phyloP scores from a whole-genome alignment of 345 rosid genomes.

The Garcia nutans region DNA sequence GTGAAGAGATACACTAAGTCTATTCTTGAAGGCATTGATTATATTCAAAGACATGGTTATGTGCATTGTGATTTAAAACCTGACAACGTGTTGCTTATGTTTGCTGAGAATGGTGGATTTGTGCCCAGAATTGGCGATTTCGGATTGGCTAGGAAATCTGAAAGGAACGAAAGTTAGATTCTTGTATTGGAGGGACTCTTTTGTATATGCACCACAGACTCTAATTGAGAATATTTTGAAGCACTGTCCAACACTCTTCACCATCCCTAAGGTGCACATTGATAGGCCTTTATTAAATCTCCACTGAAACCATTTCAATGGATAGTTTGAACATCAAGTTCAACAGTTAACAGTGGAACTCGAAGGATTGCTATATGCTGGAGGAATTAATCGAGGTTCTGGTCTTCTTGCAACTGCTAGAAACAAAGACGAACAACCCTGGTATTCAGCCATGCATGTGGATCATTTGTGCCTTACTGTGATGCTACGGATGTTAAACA shows the following conservation, averaged over 20 bases:
- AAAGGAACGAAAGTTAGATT: constrained; percentile 28
- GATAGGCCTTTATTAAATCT: background rate
- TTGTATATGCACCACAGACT: constrained; percentile 77
- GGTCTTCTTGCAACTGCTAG: no score
- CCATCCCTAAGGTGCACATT: constrained; percentile 1
- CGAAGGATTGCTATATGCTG: background rate
- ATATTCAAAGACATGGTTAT: constrained; percentile 56
- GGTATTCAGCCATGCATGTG: no score
- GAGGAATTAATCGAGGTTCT: background rate
- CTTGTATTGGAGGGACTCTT: constrained; percentile 57
- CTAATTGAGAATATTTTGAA: background rate
- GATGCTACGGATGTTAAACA: no score
- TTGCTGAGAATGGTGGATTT: background rate
- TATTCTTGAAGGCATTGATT: constrained; percentile 51
- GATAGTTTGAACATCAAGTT: background rate
- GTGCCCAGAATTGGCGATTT: constrained; percentile 60
- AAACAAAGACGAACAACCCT: no score
- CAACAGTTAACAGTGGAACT: background rate
- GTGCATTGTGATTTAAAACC: constrained; percentile 72
- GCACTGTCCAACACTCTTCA: background rate
- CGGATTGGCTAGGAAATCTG: constrained; percentile 53
- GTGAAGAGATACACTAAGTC: constrained; percentile 42
- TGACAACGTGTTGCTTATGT: constrained; percentile 49
- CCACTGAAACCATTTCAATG: background rate
- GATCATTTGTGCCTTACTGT: no score